Evolutionary conservation across 192 early-diverging fungal species (phyloP).

Genomic region (Chytriomyces confervae): DNA sequence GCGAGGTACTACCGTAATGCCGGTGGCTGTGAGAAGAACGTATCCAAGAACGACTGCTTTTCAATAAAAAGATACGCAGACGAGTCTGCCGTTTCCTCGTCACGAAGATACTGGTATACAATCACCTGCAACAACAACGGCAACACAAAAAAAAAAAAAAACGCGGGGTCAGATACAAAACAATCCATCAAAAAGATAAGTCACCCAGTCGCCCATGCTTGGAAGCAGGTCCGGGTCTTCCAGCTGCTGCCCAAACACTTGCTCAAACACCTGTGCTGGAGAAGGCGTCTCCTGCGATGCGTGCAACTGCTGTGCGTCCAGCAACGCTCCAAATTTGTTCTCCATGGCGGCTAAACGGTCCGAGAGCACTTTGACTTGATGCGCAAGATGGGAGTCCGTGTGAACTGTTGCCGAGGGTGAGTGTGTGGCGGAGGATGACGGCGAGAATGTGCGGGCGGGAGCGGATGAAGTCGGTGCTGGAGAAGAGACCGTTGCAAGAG

Average conservation of each 20-base stretch:
- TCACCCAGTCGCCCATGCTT: conserved; percentile 15
- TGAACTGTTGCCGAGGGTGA: not conserved
- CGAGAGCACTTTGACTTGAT: not conserved
- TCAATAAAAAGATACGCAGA: not conserved
- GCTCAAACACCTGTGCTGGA: too few species aligned
- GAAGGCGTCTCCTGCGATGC: too few species aligned
- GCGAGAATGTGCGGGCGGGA: not conserved
- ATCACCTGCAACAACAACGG: not conserved
- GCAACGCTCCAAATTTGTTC: not conserved
- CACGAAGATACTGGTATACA: not conserved
- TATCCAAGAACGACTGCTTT: not conserved
- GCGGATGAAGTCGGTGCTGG: not conserved
- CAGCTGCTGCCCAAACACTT: not conserved
- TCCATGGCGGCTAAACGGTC: conserved; percentile 1
- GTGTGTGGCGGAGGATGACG: not conserved
- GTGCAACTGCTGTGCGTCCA: not conserved
- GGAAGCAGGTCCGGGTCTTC: conserved; percentile 16
- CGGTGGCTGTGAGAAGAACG: conserved; percentile 11
- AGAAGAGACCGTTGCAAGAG: not conserved
- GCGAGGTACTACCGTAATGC: not conserved
- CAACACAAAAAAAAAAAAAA: too few species aligned
- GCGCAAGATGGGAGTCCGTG: not conserved
- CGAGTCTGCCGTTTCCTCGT: not conserved
- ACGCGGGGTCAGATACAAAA: too few species aligned
- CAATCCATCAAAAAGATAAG: too few species aligned